phyloP scores from a whole-genome alignment of 176 grass and related monocot species.

The sorghum (Sorghum bicolor) region Sorghum_bicolor_NCBIv3 NC_012871.2:73620001-73620500 shows the following conservation, averaged over 20 bases:
- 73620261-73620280: conserved; percentile 14
- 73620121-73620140: conserved; percentile 93
- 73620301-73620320: background rate
- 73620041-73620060: background rate
- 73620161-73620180: conserved; percentile 85
- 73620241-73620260: conserved; percentile 42
- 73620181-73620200: conserved; percentile 98
- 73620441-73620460: conserved; percentile 62
- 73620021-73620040: background rate
- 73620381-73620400: background rate
- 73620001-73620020: conserved; percentile 1
- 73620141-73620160: conserved; percentile 83
- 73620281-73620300: background rate
- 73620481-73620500: background rate
- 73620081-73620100: conserved; percentile 45
- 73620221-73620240: conserved; percentile 95
- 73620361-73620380: background rate
- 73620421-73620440: conserved; percentile 89
- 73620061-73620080: conserved; percentile 9
- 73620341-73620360: background rate
- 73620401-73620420: conserved; percentile 94
- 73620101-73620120: conserved; percentile 79
- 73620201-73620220: conserved; percentile 90
- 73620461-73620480: background rate
- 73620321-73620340: conserved; percentile 12